Percentiles rank a stretch among this genome's conserved stretches.
phyloP scores from a whole-genome alignment of 768 basidiomycete species.

The Mycena galericulata region DNA sequence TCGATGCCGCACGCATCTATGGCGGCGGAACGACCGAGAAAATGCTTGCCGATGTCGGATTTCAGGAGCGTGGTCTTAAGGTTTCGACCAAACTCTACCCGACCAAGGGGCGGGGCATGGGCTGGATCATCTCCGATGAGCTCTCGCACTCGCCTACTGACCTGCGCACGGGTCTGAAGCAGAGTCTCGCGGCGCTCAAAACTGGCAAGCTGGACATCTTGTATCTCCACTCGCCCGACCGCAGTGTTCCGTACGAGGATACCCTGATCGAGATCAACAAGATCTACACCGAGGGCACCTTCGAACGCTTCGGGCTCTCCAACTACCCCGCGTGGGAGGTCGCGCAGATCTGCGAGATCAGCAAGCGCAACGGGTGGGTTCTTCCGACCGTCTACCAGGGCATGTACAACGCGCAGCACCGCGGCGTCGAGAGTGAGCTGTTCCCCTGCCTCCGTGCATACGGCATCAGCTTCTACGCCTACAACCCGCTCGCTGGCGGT shows the following conservation, averaged over 20 bases:
- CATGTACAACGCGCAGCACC: constrained; percentile 34
- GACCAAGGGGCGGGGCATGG: neutral
- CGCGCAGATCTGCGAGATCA: too few species aligned
- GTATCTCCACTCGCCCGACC: constrained; percentile 62
- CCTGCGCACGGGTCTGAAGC: constrained; percentile 44
- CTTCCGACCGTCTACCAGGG: too few species aligned
- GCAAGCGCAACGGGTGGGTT: too few species aligned
- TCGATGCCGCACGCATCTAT: constrained; percentile 25
- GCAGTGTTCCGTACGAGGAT: constrained; percentile 54
- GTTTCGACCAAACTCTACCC: too few species aligned
- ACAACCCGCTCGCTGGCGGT: constrained; percentile 60
- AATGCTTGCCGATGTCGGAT: constrained; percentile 53
- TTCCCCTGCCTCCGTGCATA: neutral
- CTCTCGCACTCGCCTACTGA: neutral
- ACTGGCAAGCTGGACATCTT: constrained; percentile 42
- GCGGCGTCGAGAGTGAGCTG: constrained; percentile 32
- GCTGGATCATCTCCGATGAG: constrained; percentile 7
- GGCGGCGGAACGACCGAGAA: constrained; percentile 35
- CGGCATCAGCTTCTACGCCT: constrained; percentile 54
- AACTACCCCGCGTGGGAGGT: too few species aligned
- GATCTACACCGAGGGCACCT: too few species aligned
- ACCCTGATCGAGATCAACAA: too few species aligned
- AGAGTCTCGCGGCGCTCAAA: constrained; percentile 41
- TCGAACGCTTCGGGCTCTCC: too few species aligned
- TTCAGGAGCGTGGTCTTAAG: constrained; percentile 52